Base-by-base conservation (phyloP, 2,329 filamentous ascomycete species). In the Botrytis pseudocinerea region DNA sequence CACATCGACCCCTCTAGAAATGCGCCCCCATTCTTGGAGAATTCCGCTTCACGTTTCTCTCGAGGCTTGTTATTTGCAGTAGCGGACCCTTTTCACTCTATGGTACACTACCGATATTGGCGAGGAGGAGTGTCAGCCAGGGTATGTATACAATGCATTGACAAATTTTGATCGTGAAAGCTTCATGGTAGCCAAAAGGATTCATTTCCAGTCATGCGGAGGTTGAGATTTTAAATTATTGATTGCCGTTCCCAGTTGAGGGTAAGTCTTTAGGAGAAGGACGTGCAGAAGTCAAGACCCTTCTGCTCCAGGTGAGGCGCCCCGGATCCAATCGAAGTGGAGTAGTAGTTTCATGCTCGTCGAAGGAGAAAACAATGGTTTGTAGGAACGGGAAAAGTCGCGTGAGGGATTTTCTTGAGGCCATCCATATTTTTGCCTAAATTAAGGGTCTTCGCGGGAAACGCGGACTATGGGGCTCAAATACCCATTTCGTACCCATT, bases 361-460 rank as follows among this genome's bases (percentile, higher is more conserved):
- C 44, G 44, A 35, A n/a, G 35, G 63, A 57, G 16, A 18, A 48
- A 63, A 44, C 40, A 40, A n/a, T n/a, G 28, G 63, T 40, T 32
- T 18, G 28, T 40, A 14, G 48, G 14, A 42, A 68, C 12, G 32
- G 4, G 28, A 57, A 54, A 28, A 6, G 44, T 51, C 46, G 9
- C 28, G 25, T 54, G 48, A 68, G 8, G 35, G 10, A 28, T 28
- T 54, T 54, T 38, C 38, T 68, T 57, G 35, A 57, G 22, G 48
- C 65, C n/a, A 57, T 69, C 51, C 48, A 69, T 59, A 40, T 69
- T 42, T 57, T 69, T 42, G 65, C 48, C 48, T 42, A 69, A 44
- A 57, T 69, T 42, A 69, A 69, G 65, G 65, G 48, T 69, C 65
- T 57, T 28, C 48, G 48, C 48, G 65, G 65, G n/a, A 57, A 68